These are phyloP conservation scores for Capronia americana DNA, from an alignment of 2,329 filamentous ascomycete species.

Conservation along the genomic window DNA sequence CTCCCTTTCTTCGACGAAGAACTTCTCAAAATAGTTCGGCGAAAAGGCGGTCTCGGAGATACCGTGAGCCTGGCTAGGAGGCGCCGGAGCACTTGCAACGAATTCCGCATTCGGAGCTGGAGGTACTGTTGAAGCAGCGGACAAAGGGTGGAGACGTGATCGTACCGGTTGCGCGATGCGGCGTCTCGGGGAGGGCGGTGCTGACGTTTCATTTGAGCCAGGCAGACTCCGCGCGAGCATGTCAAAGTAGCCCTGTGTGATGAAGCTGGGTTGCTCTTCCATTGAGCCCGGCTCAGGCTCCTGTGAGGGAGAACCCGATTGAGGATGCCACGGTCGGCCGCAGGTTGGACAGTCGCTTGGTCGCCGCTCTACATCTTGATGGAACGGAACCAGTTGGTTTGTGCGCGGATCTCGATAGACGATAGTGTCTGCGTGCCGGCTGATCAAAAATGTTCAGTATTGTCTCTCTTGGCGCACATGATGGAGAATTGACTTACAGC, in stretches of 20 bases:
- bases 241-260: constrained; percentile 92
- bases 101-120: constrained; percentile 59
- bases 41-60: constrained; percentile 89
- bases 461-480: constrained; percentile 1
- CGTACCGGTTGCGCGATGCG: constrained; percentile 55
- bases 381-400: constrained; percentile 74
- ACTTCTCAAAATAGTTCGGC: constrained; percentile 88
- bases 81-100: constrained; percentile 52
- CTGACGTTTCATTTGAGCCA: constrained; percentile 55
- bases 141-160: constrained; percentile 41
- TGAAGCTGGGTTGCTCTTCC: constrained; percentile 67
- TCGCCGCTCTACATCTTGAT: constrained; percentile 58
- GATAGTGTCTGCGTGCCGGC: constrained; percentile 89
- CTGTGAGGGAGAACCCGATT: constrained; percentile 44
- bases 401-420: constrained; percentile 89
- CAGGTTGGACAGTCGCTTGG: constrained; percentile 84
- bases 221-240: constrained; percentile 74
- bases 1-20: constrained; percentile 87
- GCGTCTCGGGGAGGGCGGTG: constrained; percentile 59
- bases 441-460: constrained; percentile 48
- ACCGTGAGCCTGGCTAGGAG: constrained; percentile 59
- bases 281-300: constrained; percentile 43
- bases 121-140: constrained; percentile 41
- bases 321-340: constrained; percentile 71
- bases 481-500: constrained; percentile 45